Base-by-base conservation (phyloP, 345 rosid species). In the Rhodamnia rubescens region DNA sequence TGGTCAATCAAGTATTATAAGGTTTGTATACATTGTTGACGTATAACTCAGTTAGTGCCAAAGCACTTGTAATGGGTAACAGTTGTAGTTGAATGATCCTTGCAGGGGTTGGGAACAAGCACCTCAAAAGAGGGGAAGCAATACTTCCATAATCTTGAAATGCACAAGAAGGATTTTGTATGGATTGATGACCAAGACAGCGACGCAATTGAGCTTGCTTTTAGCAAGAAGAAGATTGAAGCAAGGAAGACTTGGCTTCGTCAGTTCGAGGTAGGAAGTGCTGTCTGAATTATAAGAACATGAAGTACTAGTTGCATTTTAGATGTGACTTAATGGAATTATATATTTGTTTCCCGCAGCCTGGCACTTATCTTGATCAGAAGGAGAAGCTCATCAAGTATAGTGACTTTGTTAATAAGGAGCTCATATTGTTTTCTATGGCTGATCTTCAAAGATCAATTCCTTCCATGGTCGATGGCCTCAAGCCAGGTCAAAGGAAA, bases 381-480 rank as follows among this genome's bases (percentile, higher is more conserved):
- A 91, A 85, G 36, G 90, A 90, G 85, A 90, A 86, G 83, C 89
- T 87, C 85, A 91, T 97, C 86, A 93, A 90, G 22, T 97, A 94
- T 92, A 93, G 95, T 53, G 99, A 97, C 85, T 97, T 97, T 85
- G 94, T 96, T 47, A 96, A 97, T 88, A 97, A 96, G 90, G 99
- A 97, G 88, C 99, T 97, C 22, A 96, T 96, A 85, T 85, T 95
- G 90, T 96, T 95, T 89, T 97, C 99, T 40, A 89, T 94, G 93
- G 99, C 98, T 27, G 99, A 94, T 89, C 95, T 96, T 81, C 98
- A 97, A 87, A 92, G 99, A 86, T 96, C 99, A 20, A 97, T 97
- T 83, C 99, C 98, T 29, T 95, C 98, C 6, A 91, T 97, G 98
- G 93, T 97, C 75, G 99, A 97, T 88, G 99, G 99, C 85, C 89